phyloP scores from a whole-genome alignment of 768 basidiomycete genomes.

The Dentipellis sp. region DNA sequence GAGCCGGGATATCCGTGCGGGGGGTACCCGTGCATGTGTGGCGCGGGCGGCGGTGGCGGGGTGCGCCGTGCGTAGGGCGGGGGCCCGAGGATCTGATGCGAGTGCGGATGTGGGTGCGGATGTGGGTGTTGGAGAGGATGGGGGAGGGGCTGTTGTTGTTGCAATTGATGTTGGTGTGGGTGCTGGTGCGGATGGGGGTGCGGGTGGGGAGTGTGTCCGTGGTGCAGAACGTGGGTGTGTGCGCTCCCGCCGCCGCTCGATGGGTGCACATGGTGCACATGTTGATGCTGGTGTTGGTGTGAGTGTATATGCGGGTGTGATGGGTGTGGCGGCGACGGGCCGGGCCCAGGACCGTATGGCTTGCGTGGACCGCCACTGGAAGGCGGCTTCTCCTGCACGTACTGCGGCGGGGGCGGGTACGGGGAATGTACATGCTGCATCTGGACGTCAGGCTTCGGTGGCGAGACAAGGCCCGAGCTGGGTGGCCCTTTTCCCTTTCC shows the following conservation, averaged over 20 bases:
- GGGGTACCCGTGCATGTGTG: not conserved
- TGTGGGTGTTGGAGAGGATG: slow-evolving; percentile 9
- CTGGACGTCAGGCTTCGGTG: slow-evolving; percentile 1
- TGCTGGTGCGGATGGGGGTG: too few relatives aligned
- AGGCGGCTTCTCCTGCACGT: slow-evolving; percentile 1
- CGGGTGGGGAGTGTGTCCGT: too few relatives aligned
- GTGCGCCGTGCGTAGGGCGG: slow-evolving; percentile 1
- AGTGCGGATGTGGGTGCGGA: slow-evolving; percentile 6
- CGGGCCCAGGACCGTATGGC: not conserved
- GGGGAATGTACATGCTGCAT: slow-evolving; percentile 3
- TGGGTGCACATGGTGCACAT: not conserved
- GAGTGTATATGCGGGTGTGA: slow-evolving; percentile 15
- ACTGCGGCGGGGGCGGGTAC: not conserved
- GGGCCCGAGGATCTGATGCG: slow-evolving; percentile 3
- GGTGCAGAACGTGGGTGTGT: not conserved
- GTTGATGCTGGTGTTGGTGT: slow-evolving; percentile 16
- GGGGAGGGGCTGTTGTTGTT: slow-evolving; percentile 10
- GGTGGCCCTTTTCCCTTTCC: too few relatives aligned
- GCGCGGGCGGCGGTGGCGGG: slow-evolving; percentile 6
- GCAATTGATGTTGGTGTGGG: too few relatives aligned
- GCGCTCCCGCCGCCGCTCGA: not conserved
- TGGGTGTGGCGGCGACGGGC: not conserved
- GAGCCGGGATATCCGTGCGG: slow-evolving; percentile 3
- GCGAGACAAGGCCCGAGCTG: not conserved
- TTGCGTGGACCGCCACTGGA: too few relatives aligned